Percentiles rank a stretch among this genome's conserved stretches.
Evolutionary conservation across 768 basidiomycete species (phyloP).

Genomic region (Epithele typhae): DNA sequence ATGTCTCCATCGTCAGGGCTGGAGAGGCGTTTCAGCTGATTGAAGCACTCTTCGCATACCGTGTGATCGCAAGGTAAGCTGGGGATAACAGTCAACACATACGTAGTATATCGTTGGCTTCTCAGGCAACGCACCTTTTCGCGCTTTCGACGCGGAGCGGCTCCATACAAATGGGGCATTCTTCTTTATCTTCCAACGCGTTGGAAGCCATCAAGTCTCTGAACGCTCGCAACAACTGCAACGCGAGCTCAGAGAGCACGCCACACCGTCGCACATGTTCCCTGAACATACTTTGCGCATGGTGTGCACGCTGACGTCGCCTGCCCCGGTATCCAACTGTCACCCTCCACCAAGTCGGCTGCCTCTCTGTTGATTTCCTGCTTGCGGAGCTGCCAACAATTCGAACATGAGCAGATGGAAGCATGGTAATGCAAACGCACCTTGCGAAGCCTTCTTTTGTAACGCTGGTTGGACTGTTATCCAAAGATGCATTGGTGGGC

Average conservation of each 20-base stretch:
- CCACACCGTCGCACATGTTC: no score
- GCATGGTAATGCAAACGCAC: background rate
- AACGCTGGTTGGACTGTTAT: conserved; percentile 20
- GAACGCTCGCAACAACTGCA: conserved; percentile 38
- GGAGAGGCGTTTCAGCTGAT: conserved; percentile 14
- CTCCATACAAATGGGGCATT: conserved; percentile 37
- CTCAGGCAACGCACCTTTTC: conserved; percentile 26
- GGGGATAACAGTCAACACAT: background rate
- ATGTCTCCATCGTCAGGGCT: no score
- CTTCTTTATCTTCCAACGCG: conserved; percentile 33
- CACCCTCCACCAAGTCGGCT: conserved; percentile 30
- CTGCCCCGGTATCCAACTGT: no score
- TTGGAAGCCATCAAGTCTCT: conserved; percentile 33
- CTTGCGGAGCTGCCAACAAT: conserved; percentile 21
- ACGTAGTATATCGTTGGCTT: background rate
- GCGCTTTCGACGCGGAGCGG: conserved; percentile 28
- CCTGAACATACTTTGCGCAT: conserved; percentile 37
- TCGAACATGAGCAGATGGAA: background rate
- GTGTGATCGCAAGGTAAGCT: conserved; percentile 43
- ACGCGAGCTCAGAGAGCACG: no score
- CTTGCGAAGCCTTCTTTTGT: conserved; percentile 19
- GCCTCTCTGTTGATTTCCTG: conserved; percentile 36
- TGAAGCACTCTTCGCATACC: conserved; percentile 36
- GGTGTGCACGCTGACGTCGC: conserved; percentile 12
- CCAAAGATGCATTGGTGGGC: no score